Conservation (phyloP, 2,329 filamentous ascomycete genomes). For the Bretziella fagacearum region DNA sequence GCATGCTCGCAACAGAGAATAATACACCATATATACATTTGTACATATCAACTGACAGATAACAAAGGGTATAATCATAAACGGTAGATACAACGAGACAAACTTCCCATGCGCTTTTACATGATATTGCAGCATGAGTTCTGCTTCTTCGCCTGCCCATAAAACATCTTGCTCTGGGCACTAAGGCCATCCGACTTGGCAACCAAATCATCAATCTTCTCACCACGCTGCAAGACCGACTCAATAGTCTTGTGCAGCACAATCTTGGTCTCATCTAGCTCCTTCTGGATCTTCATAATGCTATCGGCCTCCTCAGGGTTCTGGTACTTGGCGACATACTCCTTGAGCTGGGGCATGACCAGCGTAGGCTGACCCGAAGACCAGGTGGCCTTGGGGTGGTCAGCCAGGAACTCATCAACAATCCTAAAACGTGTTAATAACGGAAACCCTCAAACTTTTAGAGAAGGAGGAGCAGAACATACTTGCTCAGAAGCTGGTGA, state of each 20-base stretch:
- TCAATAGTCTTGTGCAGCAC: slow-evolving; percentile 95
- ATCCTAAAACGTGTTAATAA: slow-evolving; percentile 25
- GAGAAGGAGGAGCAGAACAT: slow-evolving; percentile 3
- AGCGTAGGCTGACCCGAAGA: slow-evolving; percentile 36
- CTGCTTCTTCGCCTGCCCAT: slow-evolving; percentile 69
- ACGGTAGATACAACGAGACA: slow-evolving; percentile 2
- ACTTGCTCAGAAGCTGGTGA: slow-evolving; percentile 69
- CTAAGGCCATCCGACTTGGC: slow-evolving; percentile 85
- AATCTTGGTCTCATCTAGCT: slow-evolving; percentile 95
- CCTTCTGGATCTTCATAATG: slow-evolving; percentile 89
- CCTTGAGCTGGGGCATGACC: slow-evolving; percentile 56
- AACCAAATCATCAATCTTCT: slow-evolving; percentile 92
- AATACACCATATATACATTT: not conserved
- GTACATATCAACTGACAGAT: not conserved
- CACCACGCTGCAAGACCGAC: slow-evolving; percentile 68
- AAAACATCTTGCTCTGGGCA: slow-evolving; percentile 94
- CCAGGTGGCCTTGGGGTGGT: slow-evolving; percentile 56
- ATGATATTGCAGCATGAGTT: slow-evolving; percentile 60
- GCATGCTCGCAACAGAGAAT: not conserved
- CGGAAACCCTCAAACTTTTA: too few species aligned
- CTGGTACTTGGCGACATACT: slow-evolving; percentile 60
- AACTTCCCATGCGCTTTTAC: slow-evolving; percentile 26
- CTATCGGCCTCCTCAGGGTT: slow-evolving; percentile 78
- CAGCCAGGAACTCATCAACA: slow-evolving; percentile 68
- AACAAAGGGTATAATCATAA: slow-evolving; percentile 10